Conservation (phyloP, 1,284 basidiomycete genomes). For the Butyriboletus regius region DNA sequence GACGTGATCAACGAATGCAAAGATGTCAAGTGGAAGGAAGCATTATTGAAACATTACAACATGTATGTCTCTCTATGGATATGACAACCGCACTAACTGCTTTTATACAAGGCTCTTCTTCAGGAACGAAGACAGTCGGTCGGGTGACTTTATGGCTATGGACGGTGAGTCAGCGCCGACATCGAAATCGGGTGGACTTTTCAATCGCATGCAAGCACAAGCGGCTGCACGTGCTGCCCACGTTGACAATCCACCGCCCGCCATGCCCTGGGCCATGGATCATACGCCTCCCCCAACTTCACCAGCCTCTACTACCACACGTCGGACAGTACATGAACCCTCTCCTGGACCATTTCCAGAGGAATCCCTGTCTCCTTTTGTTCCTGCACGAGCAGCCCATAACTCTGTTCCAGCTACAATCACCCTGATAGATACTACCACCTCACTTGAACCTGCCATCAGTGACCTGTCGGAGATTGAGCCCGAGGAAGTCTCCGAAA, state of each 20-base stretch:
- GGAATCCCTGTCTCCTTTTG: background rate
- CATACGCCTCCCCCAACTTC: too few species aligned
- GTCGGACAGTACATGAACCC: background rate
- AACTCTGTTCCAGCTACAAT: background rate
- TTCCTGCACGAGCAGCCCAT: background rate
- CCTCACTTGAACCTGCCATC: too few species aligned
- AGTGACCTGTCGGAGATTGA: background rate
- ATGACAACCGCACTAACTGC: background rate
- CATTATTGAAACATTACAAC: background rate
- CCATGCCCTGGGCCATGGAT: background rate
- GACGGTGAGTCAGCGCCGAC: background rate
- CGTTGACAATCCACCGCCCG: background rate
- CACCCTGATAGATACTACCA: background rate
- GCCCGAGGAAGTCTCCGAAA: background rate
- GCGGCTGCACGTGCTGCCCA: background rate
- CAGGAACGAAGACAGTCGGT: background rate
- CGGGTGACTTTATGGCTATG: background rate
- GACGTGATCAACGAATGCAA: background rate
- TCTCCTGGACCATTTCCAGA: background rate
- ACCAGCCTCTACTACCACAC: too few species aligned
- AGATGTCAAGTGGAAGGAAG: background rate
- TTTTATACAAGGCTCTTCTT: background rate
- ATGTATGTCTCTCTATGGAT: background rate
- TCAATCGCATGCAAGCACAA: background rate
- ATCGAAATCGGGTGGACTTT: background rate